Base-by-base conservation (phyloP, 2,329 filamentous ascomycete genomes). In the Chaetomiaceae sp. region DNA sequence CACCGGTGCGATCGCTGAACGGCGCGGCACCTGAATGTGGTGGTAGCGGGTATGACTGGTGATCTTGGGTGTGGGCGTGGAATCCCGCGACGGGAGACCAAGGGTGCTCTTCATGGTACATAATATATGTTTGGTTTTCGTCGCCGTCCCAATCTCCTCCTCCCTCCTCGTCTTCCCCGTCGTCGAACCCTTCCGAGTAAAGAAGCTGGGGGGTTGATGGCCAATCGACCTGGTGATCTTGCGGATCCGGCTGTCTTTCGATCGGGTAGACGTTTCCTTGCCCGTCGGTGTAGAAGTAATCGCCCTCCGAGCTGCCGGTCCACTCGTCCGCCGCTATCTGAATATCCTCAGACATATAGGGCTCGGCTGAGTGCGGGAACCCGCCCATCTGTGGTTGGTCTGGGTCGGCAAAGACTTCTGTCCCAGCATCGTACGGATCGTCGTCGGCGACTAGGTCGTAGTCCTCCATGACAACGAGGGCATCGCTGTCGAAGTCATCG, bases 261-360 rank as follows among this genome's bases (percentile, higher is more conserved):
- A 61, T 31, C 14, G 51, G 47, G 42, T 56, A 56, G 3, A 59
- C 27, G n/a, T 61, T 61, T 7, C 62, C 62, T 8, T 56, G 36
- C 2, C 51, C 54, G 34, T 63, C 61, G 15, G 57, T 53, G 47
- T 62, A 64, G 29, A 62, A 61, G 46, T 63, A 61, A 8, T 61
- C 59, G 14, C 45, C 56, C 45, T 63, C 61, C 5, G 54, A 54
- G 17, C 56, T 55, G 7, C 40, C 37, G 8, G 25, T 40, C 42
- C 29, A 50, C 7, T 51, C 47, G 2, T 40, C 29, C 17, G 39
- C 47, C n/a, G 53, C 9, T 22, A 23, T 29, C 12, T 33, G 42
- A 2, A 17, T 43, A 12, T 25, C 37, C 3, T 45, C 22, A 1
- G 27, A 8, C 14, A 8, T 22, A 15, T 14, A 23, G 14, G 9